phyloP scores from a whole-genome alignment of 1,284 basidiomycete genomes.

The Fomitiporia mediterranea region DNA sequence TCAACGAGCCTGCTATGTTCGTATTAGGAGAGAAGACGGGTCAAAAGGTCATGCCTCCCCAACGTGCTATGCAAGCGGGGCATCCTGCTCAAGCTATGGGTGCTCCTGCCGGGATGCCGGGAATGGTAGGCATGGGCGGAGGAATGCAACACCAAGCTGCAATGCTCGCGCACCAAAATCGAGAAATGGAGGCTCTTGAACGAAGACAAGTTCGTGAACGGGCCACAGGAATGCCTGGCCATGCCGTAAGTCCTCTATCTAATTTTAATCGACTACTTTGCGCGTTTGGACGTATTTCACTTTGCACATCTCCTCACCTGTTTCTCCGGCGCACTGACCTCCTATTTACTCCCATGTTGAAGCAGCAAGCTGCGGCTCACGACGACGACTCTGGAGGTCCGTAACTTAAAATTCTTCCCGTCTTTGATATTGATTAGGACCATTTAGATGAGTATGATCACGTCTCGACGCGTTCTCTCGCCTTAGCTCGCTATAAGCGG shows the following conservation, averaged over 20 bases:
- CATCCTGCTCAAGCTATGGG: constrained; percentile 31
- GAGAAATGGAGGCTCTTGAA: constrained; percentile 63
- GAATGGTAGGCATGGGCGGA: constrained; percentile 29
- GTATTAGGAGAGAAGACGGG: constrained; percentile 66
- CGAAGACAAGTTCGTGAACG: constrained; percentile 37
- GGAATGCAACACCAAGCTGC: constrained; percentile 39
- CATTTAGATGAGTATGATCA: constrained; percentile 59
- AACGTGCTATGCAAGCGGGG: constrained; percentile 28
- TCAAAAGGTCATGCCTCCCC: constrained; percentile 46
- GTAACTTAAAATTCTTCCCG: constrained; percentile 19
- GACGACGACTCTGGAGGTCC: constrained; percentile 69
- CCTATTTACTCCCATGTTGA: constrained; percentile 27
- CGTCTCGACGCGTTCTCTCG: constrained; percentile 67
- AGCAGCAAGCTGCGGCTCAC: constrained; percentile 42
- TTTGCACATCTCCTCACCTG: not conserved
- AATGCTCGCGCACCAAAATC: constrained; percentile 67
- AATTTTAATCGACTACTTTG: not conserved
- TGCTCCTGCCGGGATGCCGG: constrained; percentile 25
- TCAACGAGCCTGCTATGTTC: constrained; percentile 60
- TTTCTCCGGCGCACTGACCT: constrained; percentile 12
- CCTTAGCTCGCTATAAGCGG: constrained; percentile 64
- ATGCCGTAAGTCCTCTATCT: constrained; percentile 2
- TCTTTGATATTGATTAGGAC: constrained; percentile 1
- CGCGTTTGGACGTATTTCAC: constrained; percentile 16
- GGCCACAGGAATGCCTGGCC: constrained; percentile 13